Base-by-base conservation (phyloP, 192 early-diverging fungal species). In the Rhizophagus sp. region DNA sequence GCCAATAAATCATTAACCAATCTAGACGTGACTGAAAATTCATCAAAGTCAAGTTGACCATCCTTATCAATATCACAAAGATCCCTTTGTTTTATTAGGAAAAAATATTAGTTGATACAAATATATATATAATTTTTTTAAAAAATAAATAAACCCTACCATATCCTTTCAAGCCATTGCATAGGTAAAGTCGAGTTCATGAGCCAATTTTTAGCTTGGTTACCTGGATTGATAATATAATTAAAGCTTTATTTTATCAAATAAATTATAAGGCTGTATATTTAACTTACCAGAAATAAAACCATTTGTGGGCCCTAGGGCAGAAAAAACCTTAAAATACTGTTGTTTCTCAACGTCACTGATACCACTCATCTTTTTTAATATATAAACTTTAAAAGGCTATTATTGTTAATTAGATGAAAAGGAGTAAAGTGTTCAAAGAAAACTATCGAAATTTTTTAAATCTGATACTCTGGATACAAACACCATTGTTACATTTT, bases 11-110 rank as follows among this genome's bases (percentile, higher is more conserved):
- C 90, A 75, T 93, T 94, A 5, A 92, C 89, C n/a, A 95, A 85
- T 82, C 91, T 93, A 81, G 93, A 88, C 22, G 94, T 93, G 72
- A 95, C 83, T 80, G 92, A 90, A 81, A 94, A 95, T 84, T 95
- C 94, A 79, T 95, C 94, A 82, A 94, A 90, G 82, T 95, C 94
- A 72, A 95, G 88, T 36, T 88, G 87, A 5, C 94, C 93, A 82
- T 95, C 94, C 71, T 91, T 91, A 84, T 95, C 94, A 70, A 95
- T 95, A 73, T 95, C 94, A 25, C 92, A 89, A 41, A 95, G 88
- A 82, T 95, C 92, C 89, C 89, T 90, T 69, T 80, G 2, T 6
- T 13, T 12, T 17, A 15, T 34, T n/a, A 22, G 67, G 19, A 15
- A n/a, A 4, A 22, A 64, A 47, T 49, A 66, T 41, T 27, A 27